A percentile compares a stretch with the other conserved stretches of the same genome.
Conservation (phyloP, 345 rosid species). For the Salix dunnii region DNA sequence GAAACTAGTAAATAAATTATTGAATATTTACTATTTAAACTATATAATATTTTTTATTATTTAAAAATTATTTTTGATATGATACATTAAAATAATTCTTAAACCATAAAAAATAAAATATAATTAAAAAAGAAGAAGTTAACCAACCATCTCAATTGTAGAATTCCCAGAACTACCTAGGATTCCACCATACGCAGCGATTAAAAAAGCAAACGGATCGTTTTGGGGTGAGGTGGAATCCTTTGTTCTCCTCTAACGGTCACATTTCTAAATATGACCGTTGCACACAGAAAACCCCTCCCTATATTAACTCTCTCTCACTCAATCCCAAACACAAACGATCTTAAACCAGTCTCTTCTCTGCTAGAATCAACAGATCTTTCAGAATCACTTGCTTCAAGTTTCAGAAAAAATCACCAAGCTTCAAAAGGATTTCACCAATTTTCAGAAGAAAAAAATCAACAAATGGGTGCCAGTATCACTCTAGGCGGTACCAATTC, state of each 20-base stretch:
- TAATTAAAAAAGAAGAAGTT: too few species aligned
- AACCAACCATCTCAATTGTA: too few species aligned
- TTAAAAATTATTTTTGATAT: too few species aligned
- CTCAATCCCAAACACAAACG: background rate
- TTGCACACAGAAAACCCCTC: background rate
- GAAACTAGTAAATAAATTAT: too few species aligned
- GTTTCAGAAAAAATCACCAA: background rate
- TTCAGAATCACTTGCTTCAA: background rate
- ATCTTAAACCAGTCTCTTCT: background rate
- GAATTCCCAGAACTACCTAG: too few species aligned
- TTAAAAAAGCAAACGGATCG: background rate
- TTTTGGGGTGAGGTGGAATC: too few species aligned
- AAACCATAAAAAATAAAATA: too few species aligned
- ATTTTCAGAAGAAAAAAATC: background rate
- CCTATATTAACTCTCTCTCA: background rate
- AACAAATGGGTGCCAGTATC: slow-evolving; percentile 30
- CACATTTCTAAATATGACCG: slow-evolving; percentile 2
- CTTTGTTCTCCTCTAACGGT: background rate
- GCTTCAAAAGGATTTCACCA: background rate
- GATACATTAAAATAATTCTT: too few species aligned
- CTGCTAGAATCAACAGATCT: background rate
- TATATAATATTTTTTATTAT: too few species aligned
- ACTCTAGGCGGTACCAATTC: slow-evolving; percentile 24
- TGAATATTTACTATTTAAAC: too few species aligned
- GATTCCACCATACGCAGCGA: background rate